A percentile compares a stretch with the other conserved stretches of the same genome.
These are phyloP conservation scores for Camelina laxa DNA, from an alignment of 345 rosid species.

Conservation along the genomic window DNA sequence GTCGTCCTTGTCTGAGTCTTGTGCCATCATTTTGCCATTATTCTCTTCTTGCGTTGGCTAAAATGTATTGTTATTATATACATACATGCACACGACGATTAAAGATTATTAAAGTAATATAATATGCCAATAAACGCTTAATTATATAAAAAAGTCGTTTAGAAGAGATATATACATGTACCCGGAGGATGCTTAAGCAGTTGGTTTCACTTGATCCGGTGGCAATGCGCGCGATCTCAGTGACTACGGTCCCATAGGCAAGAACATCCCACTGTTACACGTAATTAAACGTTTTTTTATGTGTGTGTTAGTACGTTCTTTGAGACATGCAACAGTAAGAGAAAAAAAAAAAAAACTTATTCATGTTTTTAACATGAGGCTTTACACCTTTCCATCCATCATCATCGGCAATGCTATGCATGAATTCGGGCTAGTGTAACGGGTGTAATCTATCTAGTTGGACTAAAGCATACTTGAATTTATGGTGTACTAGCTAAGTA, in stretches of 20 bases:
- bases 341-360: background rate
- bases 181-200: conserved; percentile 54
- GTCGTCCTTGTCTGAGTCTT: conserved; percentile 20
- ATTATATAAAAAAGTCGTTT: background rate
- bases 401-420: background rate
- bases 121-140: background rate
- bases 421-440: background rate
- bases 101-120: background rate
- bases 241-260: conserved; percentile 46
- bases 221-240: conserved; percentile 52
- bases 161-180: conserved; percentile 31
- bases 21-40: background rate
- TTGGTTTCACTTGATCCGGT: conserved; percentile 58
- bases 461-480: background rate
- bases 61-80: conserved; percentile 17
- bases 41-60: background rate
- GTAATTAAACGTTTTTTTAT: conserved; percentile 4
- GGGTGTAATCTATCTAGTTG: background rate
- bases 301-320: background rate
- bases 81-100: background rate
- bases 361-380: background rate
- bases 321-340: background rate
- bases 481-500: too few species aligned
- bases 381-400: background rate
- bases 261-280: conserved; percentile 78